Percentiles rank a stretch among this genome's conserved stretches.
Conservation (phyloP, 2,329 filamentous ascomycete species). For the Dactylellina leptospora region DNA sequence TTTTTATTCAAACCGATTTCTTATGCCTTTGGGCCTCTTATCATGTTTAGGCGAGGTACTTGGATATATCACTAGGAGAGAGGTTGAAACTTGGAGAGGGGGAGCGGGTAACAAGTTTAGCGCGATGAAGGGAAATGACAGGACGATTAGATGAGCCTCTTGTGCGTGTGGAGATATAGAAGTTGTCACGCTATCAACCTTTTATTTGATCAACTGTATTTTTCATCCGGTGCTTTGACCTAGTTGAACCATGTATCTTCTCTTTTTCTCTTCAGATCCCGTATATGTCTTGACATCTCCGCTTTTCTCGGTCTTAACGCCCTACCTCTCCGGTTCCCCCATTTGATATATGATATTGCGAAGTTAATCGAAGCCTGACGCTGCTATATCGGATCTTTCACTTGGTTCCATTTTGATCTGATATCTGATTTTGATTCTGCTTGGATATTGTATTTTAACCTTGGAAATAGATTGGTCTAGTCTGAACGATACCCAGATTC, state of each 20-base stretch:
- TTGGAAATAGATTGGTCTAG: conserved; percentile 13
- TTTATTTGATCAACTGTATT: not conserved
- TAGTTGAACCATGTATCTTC: not conserved
- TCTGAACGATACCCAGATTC: conserved; percentile 5
- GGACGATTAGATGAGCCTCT: not conserved
- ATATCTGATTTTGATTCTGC: conserved; percentile 12
- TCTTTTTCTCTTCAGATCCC: not conserved
- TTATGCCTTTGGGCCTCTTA: conserved; percentile 17
- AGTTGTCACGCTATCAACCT: conserved; percentile 31
- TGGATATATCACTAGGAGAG: not conserved
- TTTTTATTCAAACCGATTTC: conserved; percentile 1
- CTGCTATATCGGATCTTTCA: not conserved
- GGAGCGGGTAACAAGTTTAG: not conserved
- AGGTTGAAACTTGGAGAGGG: not conserved
- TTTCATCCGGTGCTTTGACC: not conserved
- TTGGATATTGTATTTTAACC: conserved; percentile 22
- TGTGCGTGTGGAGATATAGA: conserved; percentile 38
- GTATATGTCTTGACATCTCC: not conserved
- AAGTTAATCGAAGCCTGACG: not conserved
- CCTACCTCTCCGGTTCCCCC: not conserved
- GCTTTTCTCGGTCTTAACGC: not conserved
- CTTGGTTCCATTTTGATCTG: not conserved
- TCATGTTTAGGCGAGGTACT: conserved; percentile 5
- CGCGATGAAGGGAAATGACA: not conserved
- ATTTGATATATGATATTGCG: conserved; percentile 7